A percentile compares a stretch with the other conserved stretches of the same genome.
These are phyloP conservation scores for Babesia gibsoni DNA, from an alignment of 169 alveolate species.

Conservation along the genomic window DNA sequence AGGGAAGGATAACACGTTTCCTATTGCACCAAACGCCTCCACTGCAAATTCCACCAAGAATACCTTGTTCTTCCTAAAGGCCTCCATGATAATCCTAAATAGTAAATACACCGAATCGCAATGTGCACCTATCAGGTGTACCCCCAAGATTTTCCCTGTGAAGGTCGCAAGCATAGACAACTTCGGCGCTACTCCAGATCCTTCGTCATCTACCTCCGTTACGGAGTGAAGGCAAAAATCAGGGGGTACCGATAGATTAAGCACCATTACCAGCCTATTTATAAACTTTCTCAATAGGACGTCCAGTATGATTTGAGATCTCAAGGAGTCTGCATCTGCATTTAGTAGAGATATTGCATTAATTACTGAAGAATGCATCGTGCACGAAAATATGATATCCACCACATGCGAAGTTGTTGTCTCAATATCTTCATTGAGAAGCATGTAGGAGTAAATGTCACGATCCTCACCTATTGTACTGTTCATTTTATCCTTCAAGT, in stretches of 20 bases:
- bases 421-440: constrained; percentile 55
- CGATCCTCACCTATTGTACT: constrained; percentile 15
- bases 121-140: constrained; percentile 41
- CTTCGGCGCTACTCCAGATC: constrained; percentile 10
- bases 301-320: constrained; percentile 47
- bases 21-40: constrained; percentile 44
- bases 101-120: constrained; percentile 56
- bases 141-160: constrained; percentile 20
- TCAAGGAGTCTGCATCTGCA: constrained; percentile 23
- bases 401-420: constrained; percentile 48
- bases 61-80: constrained; percentile 22
- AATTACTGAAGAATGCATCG: constrained; percentile 16
- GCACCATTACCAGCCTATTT: constrained; percentile 39
- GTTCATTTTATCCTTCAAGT: constrained; percentile 23
- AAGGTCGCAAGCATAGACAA: constrained; percentile 39
- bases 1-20: constrained; percentile 55
- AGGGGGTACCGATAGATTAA: constrained; percentile 23
- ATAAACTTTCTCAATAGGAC: constrained; percentile 40
- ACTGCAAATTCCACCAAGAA: constrained; percentile 54
- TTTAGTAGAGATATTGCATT: constrained; percentile 37
- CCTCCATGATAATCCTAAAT: constrained; percentile 47
- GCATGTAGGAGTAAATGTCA: constrained; percentile 33
- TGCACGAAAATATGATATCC: constrained; percentile 37
- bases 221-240: constrained; percentile 44
- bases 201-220: neutral